Evolutionary conservation across 306 rosid genomes (phyloP), one percentile per base, ranked within the genome.

Genomic region (Cucurbita maxima): DNA sequence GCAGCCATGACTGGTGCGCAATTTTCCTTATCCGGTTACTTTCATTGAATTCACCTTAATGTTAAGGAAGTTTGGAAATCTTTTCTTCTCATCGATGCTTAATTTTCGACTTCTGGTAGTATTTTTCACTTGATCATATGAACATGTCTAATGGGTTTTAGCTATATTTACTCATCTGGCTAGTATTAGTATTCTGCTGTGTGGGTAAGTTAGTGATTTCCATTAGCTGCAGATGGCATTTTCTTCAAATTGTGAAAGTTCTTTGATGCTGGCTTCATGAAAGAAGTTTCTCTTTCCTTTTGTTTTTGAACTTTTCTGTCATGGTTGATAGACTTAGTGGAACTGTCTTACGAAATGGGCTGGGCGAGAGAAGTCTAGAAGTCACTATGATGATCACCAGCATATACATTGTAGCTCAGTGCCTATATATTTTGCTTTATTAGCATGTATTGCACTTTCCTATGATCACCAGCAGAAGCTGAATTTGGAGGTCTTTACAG

Each of bases 1-100:
- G 63, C 73, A 82, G 77, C 60, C 82, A 90, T 90, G 96, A 82
- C 95, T 36, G 95, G 96, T 90, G 84, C 70, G 60, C 51, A 6
- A 37, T 13, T 10, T 22, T 22, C 25, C 40, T 14, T 53, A 44
- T 69, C 58, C 8, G 50, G 7, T 36, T 13, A 2, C 20, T 70
- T 70, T 70, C 25, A 50, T 30, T 30, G 3, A 58, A 70, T 50
- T 70, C 58, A 15, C 15, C 25, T 70, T 30, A 36, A 68, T 70
- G 58, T 30, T 48, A 25, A 30, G 58, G 74, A 70, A 70, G 14
- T 70, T 70, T 30, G 30, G 8, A 25, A 14, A 14, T 48, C 3
- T 48, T 25, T 50, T 70, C 25, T 30, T 68, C 20, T 68, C 73
- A 3, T 70, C 58, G 20, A 22, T 48, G 25, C 22, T 69, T 20